These are phyloP conservation scores for Moniliophthora roreri DNA, from an alignment of 1,284 basidiomycete genomes.

Conservation along the genomic window DNA sequence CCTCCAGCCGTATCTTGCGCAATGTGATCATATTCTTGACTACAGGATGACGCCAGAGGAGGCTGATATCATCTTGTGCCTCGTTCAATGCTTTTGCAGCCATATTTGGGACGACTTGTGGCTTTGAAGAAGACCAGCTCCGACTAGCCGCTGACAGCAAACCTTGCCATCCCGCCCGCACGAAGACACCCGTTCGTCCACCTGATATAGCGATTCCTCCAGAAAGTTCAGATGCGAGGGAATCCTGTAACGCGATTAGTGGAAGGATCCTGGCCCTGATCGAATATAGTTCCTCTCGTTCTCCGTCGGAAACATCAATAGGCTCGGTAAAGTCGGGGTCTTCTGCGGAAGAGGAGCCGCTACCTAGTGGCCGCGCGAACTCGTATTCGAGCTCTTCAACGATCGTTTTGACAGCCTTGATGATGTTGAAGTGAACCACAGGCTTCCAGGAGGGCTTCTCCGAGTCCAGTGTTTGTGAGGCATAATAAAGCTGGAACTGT, in stretches of 20 bases:
- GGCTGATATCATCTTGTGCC: conserved; percentile 49
- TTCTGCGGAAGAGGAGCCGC: conserved; percentile 10
- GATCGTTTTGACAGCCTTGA: conserved; percentile 75
- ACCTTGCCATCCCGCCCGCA: conserved; percentile 68
- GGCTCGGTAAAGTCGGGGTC: conserved; percentile 9
- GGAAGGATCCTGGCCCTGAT: conserved; percentile 60
- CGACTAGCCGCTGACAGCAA: conserved; percentile 40
- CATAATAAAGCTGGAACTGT: conserved; percentile 79
- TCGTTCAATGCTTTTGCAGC: conserved; percentile 54
- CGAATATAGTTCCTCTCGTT: conserved; percentile 47
- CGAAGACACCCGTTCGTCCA: conserved; percentile 60
- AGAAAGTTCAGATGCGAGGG: conserved; percentile 65
- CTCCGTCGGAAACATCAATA: conserved; percentile 27
- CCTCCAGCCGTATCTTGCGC: conserved; percentile 67
- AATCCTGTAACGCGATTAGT: conserved; percentile 64
- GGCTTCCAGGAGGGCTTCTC: conserved; percentile 75
- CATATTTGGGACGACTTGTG: conserved; percentile 44
- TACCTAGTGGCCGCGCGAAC: conserved; percentile 27
- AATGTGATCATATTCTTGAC: conserved; percentile 55
- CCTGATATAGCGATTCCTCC: conserved; percentile 60
- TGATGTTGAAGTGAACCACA: conserved; percentile 77
- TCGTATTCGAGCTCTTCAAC: conserved; percentile 71
- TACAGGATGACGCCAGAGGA: conserved; percentile 68
- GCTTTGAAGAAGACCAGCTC: conserved; percentile 30
- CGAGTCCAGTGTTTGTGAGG: conserved; percentile 63